Evolutionary conservation across 306 rosid genomes (phyloP).

Genomic region (Rubus parviflorus): DNA sequence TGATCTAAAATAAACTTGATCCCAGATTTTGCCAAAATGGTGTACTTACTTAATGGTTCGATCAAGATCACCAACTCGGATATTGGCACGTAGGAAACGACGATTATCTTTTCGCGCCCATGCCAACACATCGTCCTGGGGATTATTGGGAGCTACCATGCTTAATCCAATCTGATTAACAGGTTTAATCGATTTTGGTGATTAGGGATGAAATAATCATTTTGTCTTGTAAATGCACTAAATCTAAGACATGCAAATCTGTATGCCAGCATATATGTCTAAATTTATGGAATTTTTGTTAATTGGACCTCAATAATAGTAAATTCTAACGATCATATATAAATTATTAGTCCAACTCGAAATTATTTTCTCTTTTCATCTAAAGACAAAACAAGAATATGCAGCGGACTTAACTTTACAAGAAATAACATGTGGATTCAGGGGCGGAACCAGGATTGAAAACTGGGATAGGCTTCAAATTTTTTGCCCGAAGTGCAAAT

Average conservation of each 20-base stretch:
- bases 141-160: background rate
- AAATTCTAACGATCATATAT: background rate
- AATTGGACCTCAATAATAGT: background rate
- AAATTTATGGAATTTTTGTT: background rate
- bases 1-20: background rate
- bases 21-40: background rate
- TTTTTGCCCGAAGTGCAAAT: too few species aligned
- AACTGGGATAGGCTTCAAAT: too few species aligned
- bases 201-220: background rate
- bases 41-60: slow-evolving; percentile 59
- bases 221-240: background rate
- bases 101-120: slow-evolving; percentile 64
- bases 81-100: slow-evolving; percentile 60
- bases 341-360: background rate
- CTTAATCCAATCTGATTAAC: background rate
- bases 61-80: slow-evolving; percentile 71
- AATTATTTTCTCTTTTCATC: background rate
- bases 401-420: background rate
- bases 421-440: background rate
- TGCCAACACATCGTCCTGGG: slow-evolving; percentile 33
- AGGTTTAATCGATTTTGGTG: background rate
- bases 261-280: background rate
- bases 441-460: too few species aligned
- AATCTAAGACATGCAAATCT: background rate
- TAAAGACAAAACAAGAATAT: background rate